Evolutionary conservation across 2,329 filamentous ascomycete species (phyloP).

Genomic region (Geosmithia flava): DNA sequence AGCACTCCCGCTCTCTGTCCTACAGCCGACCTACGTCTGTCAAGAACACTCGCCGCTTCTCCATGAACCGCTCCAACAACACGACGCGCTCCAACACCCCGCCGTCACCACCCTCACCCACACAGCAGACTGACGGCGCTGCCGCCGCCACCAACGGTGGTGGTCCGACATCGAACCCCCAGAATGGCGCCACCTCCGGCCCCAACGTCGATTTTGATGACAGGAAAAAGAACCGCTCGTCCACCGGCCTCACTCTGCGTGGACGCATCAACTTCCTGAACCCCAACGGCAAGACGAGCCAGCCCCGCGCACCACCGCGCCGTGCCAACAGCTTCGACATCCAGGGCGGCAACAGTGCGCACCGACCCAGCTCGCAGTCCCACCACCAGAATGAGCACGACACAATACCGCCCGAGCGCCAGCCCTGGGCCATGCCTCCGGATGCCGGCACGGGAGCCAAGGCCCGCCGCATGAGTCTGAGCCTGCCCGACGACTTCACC

Average conservation of each 20-base stretch:
- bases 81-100: constrained; percentile 36
- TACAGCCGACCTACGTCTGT: constrained; percentile 10
- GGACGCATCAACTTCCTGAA: constrained; percentile 33
- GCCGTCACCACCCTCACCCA: constrained; percentile 33
- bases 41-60: constrained; percentile 24
- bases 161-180: constrained; percentile 5
- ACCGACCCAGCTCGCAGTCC: constrained; percentile 5
- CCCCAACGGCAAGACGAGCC: constrained; percentile 11
- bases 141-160: constrained; percentile 10
- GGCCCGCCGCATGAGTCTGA: constrained; percentile 64
- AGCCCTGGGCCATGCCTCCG: constrained; percentile 49
- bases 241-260: constrained; percentile 37
- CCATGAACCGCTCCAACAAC: constrained; percentile 30
- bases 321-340: constrained; percentile 39
- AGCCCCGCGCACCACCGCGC: constrained; percentile 11
- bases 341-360: constrained; percentile 14
- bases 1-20: neutral
- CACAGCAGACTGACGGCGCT: constrained; percentile 11
- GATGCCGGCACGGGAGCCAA: constrained; percentile 64
- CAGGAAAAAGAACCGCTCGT: constrained; percentile 35
- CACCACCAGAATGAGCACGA: constrained; percentile 10
- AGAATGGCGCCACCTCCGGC: constrained; percentile 20
- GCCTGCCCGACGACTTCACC: constrained; percentile 60
- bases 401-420: constrained; percentile 25
- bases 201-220: constrained; percentile 25